These are phyloP conservation scores for Pythium dissimile DNA, from an alignment of 352 stramenopile species.

Conservation along the genomic window DNA sequence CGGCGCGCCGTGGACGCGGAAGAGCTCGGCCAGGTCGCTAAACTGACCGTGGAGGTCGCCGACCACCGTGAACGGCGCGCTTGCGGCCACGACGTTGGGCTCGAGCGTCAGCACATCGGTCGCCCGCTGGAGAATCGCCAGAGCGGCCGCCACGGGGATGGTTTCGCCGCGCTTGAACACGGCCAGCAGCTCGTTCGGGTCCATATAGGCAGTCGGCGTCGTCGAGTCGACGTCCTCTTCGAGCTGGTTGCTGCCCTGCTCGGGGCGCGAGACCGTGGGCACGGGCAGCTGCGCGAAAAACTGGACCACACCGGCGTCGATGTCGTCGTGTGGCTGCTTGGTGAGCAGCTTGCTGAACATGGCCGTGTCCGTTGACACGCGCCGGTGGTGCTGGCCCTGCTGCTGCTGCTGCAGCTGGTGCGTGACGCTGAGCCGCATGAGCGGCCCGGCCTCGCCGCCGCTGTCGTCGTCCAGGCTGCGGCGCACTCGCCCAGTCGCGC, in stretches of 20 bases:
- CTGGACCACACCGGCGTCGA: constrained; percentile 47
- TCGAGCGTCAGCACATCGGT: constrained; percentile 51
- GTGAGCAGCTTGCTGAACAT: constrained; percentile 59
- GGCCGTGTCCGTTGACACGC: constrained; percentile 69
- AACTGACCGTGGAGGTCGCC: constrained; percentile 95
- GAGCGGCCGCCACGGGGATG: constrained; percentile 39
- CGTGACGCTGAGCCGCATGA: constrained; percentile 41
- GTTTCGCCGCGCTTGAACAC: constrained; percentile 39
- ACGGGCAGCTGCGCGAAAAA: constrained; percentile 51
- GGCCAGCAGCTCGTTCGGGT: constrained; percentile 33
- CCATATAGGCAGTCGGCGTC: constrained; percentile 23
- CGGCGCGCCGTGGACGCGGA: constrained; percentile 25
- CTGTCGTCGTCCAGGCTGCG: constrained; percentile 33
- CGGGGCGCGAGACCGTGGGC: constrained; percentile 35
- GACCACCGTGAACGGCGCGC: constrained; percentile 21
- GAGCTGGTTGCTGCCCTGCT: constrained; percentile 31
- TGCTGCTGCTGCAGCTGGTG: constrained; percentile 30
- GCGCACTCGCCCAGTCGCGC: not conserved
- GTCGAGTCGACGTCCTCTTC: constrained; percentile 25
- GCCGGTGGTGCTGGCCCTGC: constrained; percentile 44
- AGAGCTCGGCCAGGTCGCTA: constrained; percentile 88
- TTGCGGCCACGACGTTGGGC: constrained; percentile 14
- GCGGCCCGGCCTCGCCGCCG: constrained; percentile 45
- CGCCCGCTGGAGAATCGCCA: constrained; percentile 55
- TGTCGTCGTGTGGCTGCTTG: constrained; percentile 56